phyloP scores from a whole-genome alignment of 768 basidiomycete species.

The Mycena latifolia region DNA sequence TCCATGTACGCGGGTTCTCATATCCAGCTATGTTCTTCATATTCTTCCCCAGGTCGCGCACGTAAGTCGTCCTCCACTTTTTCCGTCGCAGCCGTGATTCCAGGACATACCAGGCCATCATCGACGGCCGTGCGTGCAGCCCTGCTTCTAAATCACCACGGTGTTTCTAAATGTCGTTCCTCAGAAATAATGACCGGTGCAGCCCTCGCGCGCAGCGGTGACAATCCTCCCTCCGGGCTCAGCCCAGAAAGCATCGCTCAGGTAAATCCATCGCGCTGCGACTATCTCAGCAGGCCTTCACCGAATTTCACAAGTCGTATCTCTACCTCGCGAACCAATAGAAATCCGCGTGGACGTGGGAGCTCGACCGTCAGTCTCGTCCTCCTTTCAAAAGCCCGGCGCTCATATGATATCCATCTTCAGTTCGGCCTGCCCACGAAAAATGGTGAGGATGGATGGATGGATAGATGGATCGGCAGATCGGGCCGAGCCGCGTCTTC shows the following conservation, averaged over 20 bases:
- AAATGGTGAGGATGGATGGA: no score
- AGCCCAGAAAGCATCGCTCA: constrained; percentile 77
- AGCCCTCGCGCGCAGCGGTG: constrained; percentile 37
- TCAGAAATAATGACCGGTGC: constrained; percentile 51
- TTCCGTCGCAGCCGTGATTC: not conserved
- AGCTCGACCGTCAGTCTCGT: constrained; percentile 73
- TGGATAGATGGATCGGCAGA: no score
- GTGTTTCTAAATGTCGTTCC: no score
- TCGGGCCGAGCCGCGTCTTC: no score
- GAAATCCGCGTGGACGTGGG: constrained; percentile 82
- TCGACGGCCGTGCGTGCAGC: constrained; percentile 8
- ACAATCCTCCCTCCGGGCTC: constrained; percentile 62
- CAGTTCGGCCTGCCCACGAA: constrained; percentile 61
- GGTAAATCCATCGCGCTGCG: constrained; percentile 50
- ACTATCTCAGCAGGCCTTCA: not conserved
- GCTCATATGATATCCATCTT: constrained; percentile 23
- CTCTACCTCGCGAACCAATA: constrained; percentile 77
- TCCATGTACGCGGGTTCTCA: constrained; percentile 64
- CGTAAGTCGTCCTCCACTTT: not conserved
- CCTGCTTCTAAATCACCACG: no score
- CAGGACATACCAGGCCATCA: constrained; percentile 1
- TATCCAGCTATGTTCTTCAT: not conserved
- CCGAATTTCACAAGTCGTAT: constrained; percentile 63
- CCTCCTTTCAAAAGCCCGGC: not conserved
- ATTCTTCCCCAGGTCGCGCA: constrained; percentile 5